These are phyloP conservation scores for Aspergillus viridinutans DNA, from an alignment of 2,329 filamentous ascomycete species.

Conservation along the genomic window DNA sequence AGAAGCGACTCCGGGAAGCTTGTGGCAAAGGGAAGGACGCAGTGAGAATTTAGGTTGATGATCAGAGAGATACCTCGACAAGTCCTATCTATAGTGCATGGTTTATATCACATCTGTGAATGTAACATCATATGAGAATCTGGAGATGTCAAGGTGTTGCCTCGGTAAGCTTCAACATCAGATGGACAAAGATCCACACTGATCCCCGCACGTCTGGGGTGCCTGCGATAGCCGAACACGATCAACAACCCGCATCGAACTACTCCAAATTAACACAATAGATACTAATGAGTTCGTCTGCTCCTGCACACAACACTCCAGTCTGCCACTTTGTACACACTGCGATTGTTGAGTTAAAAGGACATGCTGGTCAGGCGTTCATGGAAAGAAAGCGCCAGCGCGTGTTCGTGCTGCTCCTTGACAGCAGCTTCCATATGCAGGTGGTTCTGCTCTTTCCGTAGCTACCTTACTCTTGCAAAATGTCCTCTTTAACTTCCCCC, in stretches of 20 bases:
- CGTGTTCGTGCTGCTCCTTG: background rate
- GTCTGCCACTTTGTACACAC: background rate
- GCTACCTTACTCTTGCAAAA: background rate
- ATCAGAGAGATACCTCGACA: background rate
- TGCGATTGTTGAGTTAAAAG: background rate
- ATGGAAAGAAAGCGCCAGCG: background rate
- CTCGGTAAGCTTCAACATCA: background rate
- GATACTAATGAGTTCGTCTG: background rate
- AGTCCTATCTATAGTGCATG: background rate
- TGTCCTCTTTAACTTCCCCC: background rate
- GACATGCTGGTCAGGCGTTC: background rate
- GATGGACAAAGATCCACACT: background rate
- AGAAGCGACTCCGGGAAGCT: background rate
- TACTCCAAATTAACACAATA: no score
- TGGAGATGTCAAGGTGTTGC: background rate
- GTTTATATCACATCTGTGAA: background rate
- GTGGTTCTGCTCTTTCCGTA: background rate
- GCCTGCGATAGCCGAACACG: background rate
- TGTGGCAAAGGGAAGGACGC: slow-evolving; percentile 1
- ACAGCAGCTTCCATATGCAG: background rate
- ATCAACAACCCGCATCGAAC: background rate
- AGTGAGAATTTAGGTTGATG: background rate
- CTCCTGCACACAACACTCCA: background rate
- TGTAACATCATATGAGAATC: background rate
- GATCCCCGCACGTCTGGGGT: background rate